phyloP scores from a whole-genome alignment of 768 basidiomycete genomes.

The Naganishia kalamii region DNA sequence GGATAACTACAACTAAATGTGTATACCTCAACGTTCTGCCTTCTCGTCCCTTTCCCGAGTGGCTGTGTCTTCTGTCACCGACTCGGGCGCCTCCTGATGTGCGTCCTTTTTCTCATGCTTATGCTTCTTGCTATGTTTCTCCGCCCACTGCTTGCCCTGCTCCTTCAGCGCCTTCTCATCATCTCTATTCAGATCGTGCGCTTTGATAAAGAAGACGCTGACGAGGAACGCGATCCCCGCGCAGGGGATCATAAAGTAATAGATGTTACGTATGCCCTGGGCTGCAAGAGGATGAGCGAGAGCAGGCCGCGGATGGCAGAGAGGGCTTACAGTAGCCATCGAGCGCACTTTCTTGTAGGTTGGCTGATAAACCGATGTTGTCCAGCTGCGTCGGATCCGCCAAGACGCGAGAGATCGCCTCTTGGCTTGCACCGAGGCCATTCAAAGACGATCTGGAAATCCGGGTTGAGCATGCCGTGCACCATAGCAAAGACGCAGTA shows the following conservation, averaged over 20 bases:
- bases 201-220: conserved; percentile 58
- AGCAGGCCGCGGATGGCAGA: not conserved
- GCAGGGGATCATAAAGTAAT: conserved; percentile 58
- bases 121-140: conserved; percentile 30
- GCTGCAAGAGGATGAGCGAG: conserved; percentile 47
- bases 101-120: conserved; percentile 1
- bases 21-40: not conserved
- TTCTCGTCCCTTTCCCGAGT: not conserved
- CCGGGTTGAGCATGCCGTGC: not conserved
- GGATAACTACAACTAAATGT: not conserved
- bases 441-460: conserved; percentile 2
- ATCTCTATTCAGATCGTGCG: conserved; percentile 38
- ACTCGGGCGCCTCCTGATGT: not conserved
- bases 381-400: conserved; percentile 34
- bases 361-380: conserved; percentile 22
- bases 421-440: not conserved
- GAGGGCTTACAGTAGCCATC: conserved; percentile 37
- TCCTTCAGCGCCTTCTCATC: conserved; percentile 54
- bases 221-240: conserved; percentile 56
- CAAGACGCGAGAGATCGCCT: conserved; percentile 27
- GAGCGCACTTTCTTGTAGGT: conserved; percentile 24
- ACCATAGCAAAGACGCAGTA: not conserved
- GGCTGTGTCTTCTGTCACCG: not conserved
- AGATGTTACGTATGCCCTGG: conserved; percentile 57
- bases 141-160: conserved; percentile 45